A percentile compares a stretch with the other conserved stretches of the same genome.
phyloP scores from a whole-genome alignment of 2,329 filamentous ascomycete genomes.

The Lojkania enalia region DNA sequence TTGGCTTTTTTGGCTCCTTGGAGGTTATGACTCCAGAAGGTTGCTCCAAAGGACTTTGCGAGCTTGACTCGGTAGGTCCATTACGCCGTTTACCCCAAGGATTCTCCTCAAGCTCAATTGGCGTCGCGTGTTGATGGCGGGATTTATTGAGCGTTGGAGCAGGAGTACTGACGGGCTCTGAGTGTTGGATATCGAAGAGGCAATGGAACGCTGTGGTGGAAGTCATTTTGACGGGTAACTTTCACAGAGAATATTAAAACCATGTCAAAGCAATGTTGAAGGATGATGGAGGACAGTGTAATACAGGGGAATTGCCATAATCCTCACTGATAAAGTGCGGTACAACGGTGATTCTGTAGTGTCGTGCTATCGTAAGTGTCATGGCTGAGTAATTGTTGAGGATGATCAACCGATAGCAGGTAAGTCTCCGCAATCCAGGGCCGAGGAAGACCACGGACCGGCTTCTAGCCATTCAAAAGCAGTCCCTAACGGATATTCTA shows the following conservation, averaged over 20 bases:
- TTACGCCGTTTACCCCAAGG: constrained; percentile 24
- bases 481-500: not conserved
- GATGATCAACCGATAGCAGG: constrained; percentile 9
- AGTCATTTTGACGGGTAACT: not conserved
- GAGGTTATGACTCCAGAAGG: constrained; percentile 17
- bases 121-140: constrained; percentile 42
- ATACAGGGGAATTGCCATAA: no score
- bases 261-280: no score
- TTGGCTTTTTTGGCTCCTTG: constrained; percentile 14
- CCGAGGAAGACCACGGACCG: constrained; percentile 7
- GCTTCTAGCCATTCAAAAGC: constrained; percentile 14
- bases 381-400: constrained; percentile 33
- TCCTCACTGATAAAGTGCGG: no score
- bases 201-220: constrained; percentile 38
- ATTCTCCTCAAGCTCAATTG: constrained; percentile 42
- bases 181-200: constrained; percentile 49
- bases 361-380: no score
- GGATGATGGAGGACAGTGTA: not conserved
- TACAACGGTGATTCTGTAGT: no score
- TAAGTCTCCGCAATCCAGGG: constrained; percentile 5
- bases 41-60: constrained; percentile 17
- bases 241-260: no score
- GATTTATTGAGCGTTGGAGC: no score
- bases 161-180: constrained; percentile 30
- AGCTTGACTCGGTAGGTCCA: constrained; percentile 18